Conservation (phyloP, 2,329 filamentous ascomycete species). For the Bimuria novae-zelandiae region DNA sequence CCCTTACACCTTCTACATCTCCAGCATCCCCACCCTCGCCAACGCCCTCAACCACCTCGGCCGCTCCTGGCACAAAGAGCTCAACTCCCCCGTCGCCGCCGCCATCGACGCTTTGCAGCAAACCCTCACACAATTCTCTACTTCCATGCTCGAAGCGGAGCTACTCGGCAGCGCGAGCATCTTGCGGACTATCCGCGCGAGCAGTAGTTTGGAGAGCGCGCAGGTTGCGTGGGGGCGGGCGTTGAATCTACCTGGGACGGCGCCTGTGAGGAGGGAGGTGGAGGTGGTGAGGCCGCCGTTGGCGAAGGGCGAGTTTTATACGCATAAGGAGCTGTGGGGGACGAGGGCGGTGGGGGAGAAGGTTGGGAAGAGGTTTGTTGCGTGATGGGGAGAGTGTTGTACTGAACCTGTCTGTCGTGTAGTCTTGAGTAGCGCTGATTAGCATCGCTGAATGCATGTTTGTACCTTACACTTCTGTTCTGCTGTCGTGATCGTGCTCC, state of each 20-base stretch:
- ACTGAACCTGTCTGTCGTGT: neutral
- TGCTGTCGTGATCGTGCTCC: too few species aligned
- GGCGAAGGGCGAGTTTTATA: constrained; percentile 23
- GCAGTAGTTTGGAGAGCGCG: constrained; percentile 36
- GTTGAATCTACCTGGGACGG: constrained; percentile 37
- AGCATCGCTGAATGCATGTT: neutral
- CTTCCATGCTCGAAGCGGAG: constrained; percentile 29
- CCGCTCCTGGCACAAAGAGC: constrained; percentile 42
- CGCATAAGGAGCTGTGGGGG: constrained; percentile 38
- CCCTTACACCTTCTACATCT: constrained; percentile 38
- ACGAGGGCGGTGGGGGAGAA: constrained; percentile 8
- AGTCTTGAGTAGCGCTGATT: neutral
- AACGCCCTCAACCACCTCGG: constrained; percentile 28
- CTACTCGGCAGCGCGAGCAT: constrained; percentile 34
- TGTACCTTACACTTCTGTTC: neutral
- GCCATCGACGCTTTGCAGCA: constrained; percentile 37
- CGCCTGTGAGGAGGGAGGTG: neutral
- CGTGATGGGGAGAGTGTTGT: constrained; percentile 7
- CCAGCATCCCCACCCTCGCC: constrained; percentile 22
- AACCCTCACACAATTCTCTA: constrained; percentile 35
- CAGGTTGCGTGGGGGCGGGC: constrained; percentile 38
- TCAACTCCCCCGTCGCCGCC: constrained; percentile 42
- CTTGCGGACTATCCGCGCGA: constrained; percentile 43
- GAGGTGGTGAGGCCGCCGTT: constrained; percentile 13
- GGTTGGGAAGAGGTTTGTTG: constrained; percentile 15